phyloP scores from a whole-genome alignment of 2,329 filamentous ascomycete genomes.

The Xylaria sp. region DNA sequence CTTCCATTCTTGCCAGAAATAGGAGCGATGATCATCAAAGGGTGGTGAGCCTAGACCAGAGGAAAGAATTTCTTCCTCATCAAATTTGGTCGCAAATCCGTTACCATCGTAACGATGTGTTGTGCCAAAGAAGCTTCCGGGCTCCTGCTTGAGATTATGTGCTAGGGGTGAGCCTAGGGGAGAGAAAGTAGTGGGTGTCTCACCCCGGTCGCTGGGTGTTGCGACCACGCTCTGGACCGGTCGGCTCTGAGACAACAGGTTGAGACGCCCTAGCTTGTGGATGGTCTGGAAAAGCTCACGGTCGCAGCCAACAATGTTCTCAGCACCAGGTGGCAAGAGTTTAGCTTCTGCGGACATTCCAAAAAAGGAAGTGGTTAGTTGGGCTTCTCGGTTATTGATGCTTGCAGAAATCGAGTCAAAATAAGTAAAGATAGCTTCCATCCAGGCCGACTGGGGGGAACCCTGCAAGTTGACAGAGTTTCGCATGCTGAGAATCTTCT shows the following conservation, averaged over 20 bases:
- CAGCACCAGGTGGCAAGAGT: conserved; percentile 70
- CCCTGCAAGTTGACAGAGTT: conserved; percentile 63
- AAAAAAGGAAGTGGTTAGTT: conserved; percentile 76
- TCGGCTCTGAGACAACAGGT: conserved; percentile 80
- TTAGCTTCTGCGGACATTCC: conserved; percentile 62
- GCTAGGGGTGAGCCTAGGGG: conserved; percentile 57
- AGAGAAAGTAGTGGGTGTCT: conserved; percentile 49
- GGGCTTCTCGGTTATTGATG: conserved; percentile 90
- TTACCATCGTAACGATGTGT: conserved; percentile 74
- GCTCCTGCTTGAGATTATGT: conserved; percentile 56
- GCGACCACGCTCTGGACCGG: conserved; percentile 59
- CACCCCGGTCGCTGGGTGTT: conserved; percentile 43
- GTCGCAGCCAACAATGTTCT: conserved; percentile 90
- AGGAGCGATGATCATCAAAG: conserved; percentile 67
- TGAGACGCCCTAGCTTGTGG: conserved; percentile 83
- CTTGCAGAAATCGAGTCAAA: conserved; percentile 93
- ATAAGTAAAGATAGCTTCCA: conserved; percentile 92
- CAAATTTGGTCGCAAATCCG: conserved; percentile 67
- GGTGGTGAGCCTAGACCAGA: conserved; percentile 56
- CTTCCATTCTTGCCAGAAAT: conserved; percentile 91
- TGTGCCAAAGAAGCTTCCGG: conserved; percentile 63
- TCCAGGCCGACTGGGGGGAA: conserved; percentile 82
- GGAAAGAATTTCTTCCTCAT: conserved; percentile 64
- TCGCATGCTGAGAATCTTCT: conserved; percentile 85
- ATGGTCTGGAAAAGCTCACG: conserved; percentile 87